These are phyloP conservation scores for Aspergillus quadrilineatus DNA, from an alignment of 2,329 filamentous ascomycete species.

Conservation along the genomic window DNA sequence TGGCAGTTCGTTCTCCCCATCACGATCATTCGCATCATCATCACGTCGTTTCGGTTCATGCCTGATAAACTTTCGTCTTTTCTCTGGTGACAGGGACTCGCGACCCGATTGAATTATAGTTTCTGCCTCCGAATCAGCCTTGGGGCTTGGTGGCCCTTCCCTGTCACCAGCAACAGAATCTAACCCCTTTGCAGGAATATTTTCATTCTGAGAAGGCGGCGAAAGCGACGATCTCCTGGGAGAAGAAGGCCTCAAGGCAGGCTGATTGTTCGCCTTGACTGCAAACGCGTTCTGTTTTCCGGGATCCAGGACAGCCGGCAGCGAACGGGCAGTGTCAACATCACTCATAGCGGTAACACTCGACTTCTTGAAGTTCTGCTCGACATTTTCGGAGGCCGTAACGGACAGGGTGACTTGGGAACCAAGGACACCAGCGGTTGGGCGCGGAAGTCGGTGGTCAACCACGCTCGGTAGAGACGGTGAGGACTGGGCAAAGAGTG, in stretches of 20 bases:
- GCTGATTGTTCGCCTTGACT: conserved; percentile 31
- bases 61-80: conserved; percentile 43
- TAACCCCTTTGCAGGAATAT: conserved; percentile 27
- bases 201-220: conserved; percentile 21
- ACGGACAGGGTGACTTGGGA: conserved; percentile 30
- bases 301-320: conserved; percentile 40
- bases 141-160: conserved; percentile 40
- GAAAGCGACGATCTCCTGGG: conserved; percentile 23
- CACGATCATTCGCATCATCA: conserved; percentile 26
- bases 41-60: conserved; percentile 38
- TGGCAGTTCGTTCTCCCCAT: conserved; percentile 23
- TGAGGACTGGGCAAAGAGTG: not conserved
- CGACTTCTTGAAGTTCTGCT: conserved; percentile 39
- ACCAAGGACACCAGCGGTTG: conserved; percentile 35
- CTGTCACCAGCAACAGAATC: conserved; percentile 29
- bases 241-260: conserved; percentile 25
- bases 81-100: conserved; percentile 47
- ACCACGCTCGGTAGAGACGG: conserved; percentile 22
- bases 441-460: conserved; percentile 35
- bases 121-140: conserved; percentile 50
- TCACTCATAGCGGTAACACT: conserved; percentile 50
- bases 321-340: conserved; percentile 43
- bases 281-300: conserved; percentile 32
- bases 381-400: conserved; percentile 47
- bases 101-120: conserved; percentile 50